Percentiles rank a stretch among this genome's conserved stretches.
phyloP scores from a whole-genome alignment of 2,329 filamentous ascomycete genomes.

The Tolypocladium ovalisporum region DNA sequence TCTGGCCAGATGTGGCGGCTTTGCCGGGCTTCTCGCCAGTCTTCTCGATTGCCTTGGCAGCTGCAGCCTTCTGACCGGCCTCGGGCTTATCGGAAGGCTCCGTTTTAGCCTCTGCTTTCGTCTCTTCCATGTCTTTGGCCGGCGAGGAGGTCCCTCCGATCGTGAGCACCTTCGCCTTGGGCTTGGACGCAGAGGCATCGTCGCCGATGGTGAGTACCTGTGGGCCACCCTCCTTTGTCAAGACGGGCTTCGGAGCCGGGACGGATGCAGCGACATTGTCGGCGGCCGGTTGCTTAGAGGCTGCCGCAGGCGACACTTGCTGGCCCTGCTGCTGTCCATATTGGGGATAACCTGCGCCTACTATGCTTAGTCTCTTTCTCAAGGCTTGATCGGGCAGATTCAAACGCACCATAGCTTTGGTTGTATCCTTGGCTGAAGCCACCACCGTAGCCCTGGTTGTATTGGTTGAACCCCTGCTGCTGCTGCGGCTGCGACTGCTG shows the following conservation, averaged over 20 bases:
- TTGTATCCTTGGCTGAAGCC: slow-evolving; percentile 40
- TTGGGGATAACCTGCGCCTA: slow-evolving; percentile 40
- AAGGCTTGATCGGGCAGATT: slow-evolving; percentile 2
- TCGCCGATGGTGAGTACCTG: slow-evolving; percentile 62
- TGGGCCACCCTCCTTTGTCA: slow-evolving; percentile 42
- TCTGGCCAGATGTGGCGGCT: slow-evolving; percentile 46
- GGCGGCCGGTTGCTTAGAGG: slow-evolving; percentile 10
- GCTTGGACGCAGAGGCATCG: slow-evolving; percentile 39
- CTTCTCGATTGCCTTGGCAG: slow-evolving; percentile 86
- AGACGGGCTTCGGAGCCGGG: slow-evolving; percentile 37
- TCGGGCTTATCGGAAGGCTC: slow-evolving; percentile 43
- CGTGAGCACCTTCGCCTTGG: slow-evolving; percentile 36
- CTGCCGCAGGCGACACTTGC: slow-evolving; percentile 30
- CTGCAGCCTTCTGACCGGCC: slow-evolving; percentile 73
- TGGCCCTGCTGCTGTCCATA: slow-evolving; percentile 44
- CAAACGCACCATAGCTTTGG: slow-evolving; percentile 28
- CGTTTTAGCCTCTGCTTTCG: slow-evolving; percentile 39
- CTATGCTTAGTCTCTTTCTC: slow-evolving; percentile 6
- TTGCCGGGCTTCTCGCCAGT: slow-evolving; percentile 53
- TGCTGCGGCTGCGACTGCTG: slow-evolving; percentile 36
- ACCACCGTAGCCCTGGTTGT: slow-evolving; percentile 43
- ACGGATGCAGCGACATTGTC: slow-evolving; percentile 31
- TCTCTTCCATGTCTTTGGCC: slow-evolving; percentile 28
- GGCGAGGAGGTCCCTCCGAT: slow-evolving; percentile 24
- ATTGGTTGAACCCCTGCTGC: slow-evolving; percentile 36